Evolutionary conservation across 2,329 filamentous ascomycete species (phyloP), one percentile per base, ranked within the genome.

Genomic region (Botrytis squamosa): DNA sequence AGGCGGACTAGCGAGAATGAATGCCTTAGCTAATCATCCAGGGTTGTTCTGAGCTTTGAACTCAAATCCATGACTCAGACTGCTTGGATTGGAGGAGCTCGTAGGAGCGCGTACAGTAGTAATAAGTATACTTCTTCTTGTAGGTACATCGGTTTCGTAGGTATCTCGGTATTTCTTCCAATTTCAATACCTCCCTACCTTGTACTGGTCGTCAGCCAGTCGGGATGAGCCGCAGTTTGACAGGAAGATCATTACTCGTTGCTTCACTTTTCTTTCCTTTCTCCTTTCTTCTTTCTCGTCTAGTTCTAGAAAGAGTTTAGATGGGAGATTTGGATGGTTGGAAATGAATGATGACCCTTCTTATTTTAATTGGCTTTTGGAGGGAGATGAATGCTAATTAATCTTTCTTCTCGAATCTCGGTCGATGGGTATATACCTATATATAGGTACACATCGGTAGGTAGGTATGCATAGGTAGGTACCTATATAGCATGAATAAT

Each of bases 161-260:
- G 33, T 33, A 33, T 33, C 33, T 33, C 33, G 33, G 33, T 33
- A 2, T 62, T 62, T 38, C 33, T 62, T 62, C 36, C 20, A 62
- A 38, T 38, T 38, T 25, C 49, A 55, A 55, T 18, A 52, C 46
- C 44, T 22, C 33, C 33, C 33, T 33, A 33, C 33, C 33, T 33
- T 33, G 33, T 33, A 33, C 33, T 33, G 4, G 10, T 12, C 36
- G 36, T 73, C 60, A 71, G 25, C 75, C 76, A 77, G 70, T 76
- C 75, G 76, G 75, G 74, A 70, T 74, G 72, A 75, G 62, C 70
- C 71, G 73, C 64, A 70, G 40, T 59, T 57, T 49, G 36, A 62
- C 29, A 63, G 33, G 52, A 63, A 63, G 40, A 52, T 72, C n/a
- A 7, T 77, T 73, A 79, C 78, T 79, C 72, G 77, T 76, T 67